Evolutionary conservation across 2,329 filamentous ascomycete species (phyloP), one percentile per base, ranked within the genome.

Genomic region (Aspergillus glaucus): DNA sequence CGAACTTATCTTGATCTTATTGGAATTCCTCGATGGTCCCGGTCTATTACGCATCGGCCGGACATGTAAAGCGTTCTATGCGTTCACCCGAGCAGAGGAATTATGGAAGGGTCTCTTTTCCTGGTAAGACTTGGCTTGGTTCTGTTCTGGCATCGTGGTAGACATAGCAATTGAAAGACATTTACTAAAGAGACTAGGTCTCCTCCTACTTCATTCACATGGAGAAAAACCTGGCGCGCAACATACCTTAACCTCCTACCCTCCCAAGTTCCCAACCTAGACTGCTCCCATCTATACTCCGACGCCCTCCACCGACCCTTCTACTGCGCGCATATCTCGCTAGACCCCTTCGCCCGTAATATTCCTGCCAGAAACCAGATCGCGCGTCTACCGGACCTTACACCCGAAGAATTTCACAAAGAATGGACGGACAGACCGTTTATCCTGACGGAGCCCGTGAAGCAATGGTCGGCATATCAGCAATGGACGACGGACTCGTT

Each of bases 231-330:
- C 46, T 97, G 92, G 92, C 84, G 88, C 57, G 82, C 84, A 26
- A 94, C 90, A 0, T 81, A 85, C 58, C 77, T 95, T 36, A 77
- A 77, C 32, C 73, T 88, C 12, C 73, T 76, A 1, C 65, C 75
- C 12, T 66, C 69, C 12, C 72, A 76, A 49, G 75, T 79, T 43
- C 76, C 81, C 34, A 74, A 70, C 10, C 73, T 95, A 32, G 79
- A 86, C 57, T 95, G 91, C 70, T 78, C 78, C 45, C 81, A 84
- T 59, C 82, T 97, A 45, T 97, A 88, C 68, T 96, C 92, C 12
- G 92, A 98, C 68, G 84, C 87, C 6, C 77, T 97, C 21, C 88
- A 96, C 68, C 82, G 91, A 8, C 92, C 92, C 0, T 97, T 94
- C 66, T 85, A 88, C 57, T 97, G 92, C 72, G 86, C 88, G 42